phyloP scores from a whole-genome alignment of 2,329 filamentous ascomycete genomes.

The Ophiocordyceps robertsii region DNA sequence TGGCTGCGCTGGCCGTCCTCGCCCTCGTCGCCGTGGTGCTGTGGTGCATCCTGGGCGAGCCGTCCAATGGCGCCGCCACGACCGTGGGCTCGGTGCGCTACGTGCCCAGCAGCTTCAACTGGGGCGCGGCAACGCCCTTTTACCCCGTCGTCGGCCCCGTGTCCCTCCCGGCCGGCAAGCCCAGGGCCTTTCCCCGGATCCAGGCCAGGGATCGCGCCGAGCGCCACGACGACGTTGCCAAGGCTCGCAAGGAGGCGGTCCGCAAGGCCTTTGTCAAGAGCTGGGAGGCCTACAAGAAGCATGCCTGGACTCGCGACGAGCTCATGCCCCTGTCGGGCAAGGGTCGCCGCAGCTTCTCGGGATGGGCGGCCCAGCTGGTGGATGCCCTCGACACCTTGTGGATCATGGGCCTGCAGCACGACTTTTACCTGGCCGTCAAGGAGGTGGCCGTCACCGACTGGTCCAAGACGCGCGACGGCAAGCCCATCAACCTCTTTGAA shows the following conservation, averaged over 20 bases:
- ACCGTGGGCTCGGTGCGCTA: constrained; percentile 7
- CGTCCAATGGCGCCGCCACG: constrained; percentile 7
- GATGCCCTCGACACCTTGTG: constrained; percentile 45
- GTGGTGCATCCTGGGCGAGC: constrained; percentile 11
- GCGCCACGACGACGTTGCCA: constrained; percentile 22
- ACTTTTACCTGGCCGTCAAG: constrained; percentile 38
- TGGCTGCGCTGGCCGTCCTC: constrained; percentile 15
- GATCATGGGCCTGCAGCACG: constrained; percentile 44
- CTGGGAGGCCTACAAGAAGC: constrained; percentile 37
- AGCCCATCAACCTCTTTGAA: constrained; percentile 44
- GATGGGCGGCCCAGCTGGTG: constrained; percentile 45
- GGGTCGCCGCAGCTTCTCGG: constrained; percentile 33
- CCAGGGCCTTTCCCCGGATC: constrained; percentile 26
- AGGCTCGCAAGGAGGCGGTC: constrained; percentile 22
- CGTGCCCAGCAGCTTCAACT: constrained; percentile 23
- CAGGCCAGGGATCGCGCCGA: constrained; percentile 20
- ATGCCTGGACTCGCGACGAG: constrained; percentile 45
- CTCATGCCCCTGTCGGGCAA: constrained; percentile 34
- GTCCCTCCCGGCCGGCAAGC: constrained; percentile 19
- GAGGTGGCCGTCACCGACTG: constrained; percentile 41
- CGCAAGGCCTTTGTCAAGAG: constrained; percentile 27
- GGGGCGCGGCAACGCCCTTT: constrained; percentile 18
- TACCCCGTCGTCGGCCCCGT: constrained; percentile 18
- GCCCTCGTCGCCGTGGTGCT: constrained; percentile 13
- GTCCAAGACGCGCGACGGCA: constrained; percentile 26